Evolutionary conservation across 495 filamentous ascomycete genomes (phyloP).

Genomic region (Xylaria scruposa): DNA sequence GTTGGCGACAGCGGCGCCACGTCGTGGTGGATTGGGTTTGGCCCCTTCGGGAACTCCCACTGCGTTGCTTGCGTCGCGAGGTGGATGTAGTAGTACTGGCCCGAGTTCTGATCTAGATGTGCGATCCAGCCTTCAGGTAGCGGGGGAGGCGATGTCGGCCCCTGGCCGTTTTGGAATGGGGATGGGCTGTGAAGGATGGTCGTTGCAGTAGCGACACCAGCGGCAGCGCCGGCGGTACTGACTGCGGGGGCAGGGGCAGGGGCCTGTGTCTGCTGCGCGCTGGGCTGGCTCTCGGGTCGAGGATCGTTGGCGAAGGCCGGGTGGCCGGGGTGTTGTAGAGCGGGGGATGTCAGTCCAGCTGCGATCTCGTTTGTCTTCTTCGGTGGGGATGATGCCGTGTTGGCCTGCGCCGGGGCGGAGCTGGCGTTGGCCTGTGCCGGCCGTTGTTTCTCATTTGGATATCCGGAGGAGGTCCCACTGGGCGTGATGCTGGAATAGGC

Average conservation of each 20-base stretch:
- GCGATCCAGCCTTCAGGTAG: conserved; percentile 98
- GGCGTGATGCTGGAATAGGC: conserved; percentile 85
- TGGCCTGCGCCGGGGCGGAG: conserved; percentile 39
- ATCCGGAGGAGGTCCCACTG: conserved; percentile 54
- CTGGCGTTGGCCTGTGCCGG: conserved; percentile 49
- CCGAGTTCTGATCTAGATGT: conserved; percentile 90
- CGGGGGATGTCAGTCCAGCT: conserved; percentile 53
- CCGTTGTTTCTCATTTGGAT: conserved; percentile 78
- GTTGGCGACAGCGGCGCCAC: conserved; percentile 80
- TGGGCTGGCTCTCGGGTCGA: conserved; percentile 48
- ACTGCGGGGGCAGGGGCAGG: background rate
- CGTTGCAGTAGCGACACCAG: background rate
- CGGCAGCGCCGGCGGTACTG: background rate
- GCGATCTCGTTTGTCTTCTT: conserved; percentile 52
- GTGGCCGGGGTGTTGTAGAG: conserved; percentile 64
- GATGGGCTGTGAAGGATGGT: conserved; percentile 52
- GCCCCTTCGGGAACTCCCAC: conserved; percentile 97
- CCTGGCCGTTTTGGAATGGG: conserved; percentile 56
- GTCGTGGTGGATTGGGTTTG: conserved; percentile 81
- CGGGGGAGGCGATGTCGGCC: conserved; percentile 84
- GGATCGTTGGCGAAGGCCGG: conserved; percentile 89
- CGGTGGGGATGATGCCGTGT: conserved; percentile 50
- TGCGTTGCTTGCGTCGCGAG: conserved; percentile 94
- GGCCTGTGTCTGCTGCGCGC: conserved; percentile 52
- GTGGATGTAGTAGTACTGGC: conserved; percentile 99